phyloP scores from a whole-genome alignment of 202 grass and related monocot species.

The Cymbopogon flexuosus region DNA sequence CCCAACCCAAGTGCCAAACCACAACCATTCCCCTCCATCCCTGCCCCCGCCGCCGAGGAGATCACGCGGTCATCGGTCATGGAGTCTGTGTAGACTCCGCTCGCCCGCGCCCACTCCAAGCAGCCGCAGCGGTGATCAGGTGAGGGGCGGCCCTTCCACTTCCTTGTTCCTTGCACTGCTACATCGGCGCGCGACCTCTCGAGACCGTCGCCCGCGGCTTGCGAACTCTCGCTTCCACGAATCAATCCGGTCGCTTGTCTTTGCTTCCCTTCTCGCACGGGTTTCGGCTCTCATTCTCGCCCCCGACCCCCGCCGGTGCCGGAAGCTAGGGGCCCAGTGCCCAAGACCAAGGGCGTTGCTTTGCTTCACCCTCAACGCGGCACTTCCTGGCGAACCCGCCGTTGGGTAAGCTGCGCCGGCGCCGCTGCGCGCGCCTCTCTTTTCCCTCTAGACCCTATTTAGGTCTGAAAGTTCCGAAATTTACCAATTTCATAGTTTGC shows the following conservation, averaged over 20 bases:
- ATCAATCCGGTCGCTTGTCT: neutral
- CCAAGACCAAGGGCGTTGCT: neutral
- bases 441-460: neutral
- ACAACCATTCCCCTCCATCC: neutral
- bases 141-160: neutral
- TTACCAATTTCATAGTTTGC: neutral
- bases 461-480: neutral
- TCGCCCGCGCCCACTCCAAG: neutral
- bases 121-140: neutral
- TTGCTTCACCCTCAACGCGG: neutral
- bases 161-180: neutral
- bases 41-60: neutral
- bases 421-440: neutral
- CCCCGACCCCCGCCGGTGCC: neutral
- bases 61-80: neutral
- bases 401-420: neutral
- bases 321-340: neutral
- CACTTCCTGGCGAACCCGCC: neutral
- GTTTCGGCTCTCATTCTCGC: neutral
- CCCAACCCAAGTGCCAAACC: neutral
- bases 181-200: neutral
- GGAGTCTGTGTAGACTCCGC: conserved; percentile 1
- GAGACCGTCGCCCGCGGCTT: neutral
- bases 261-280: neutral
- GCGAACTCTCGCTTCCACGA: neutral